Evolutionary conservation across 768 basidiomycete genomes (phyloP), one percentile per base, ranked within the genome.

Genomic region (Auricularia heimuer): DNA sequence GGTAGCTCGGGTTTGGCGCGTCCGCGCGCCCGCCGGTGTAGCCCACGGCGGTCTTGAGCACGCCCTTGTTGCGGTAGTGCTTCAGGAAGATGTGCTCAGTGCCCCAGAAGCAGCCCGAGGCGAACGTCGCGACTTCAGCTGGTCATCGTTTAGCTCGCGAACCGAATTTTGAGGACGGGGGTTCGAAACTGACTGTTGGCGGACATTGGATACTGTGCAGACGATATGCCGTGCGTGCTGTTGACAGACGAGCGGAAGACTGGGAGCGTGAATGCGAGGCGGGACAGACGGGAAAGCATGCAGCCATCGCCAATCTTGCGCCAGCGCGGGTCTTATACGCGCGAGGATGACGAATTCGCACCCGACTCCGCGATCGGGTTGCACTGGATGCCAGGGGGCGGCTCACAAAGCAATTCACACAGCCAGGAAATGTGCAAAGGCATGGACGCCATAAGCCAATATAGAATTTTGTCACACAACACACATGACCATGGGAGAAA

Each of bases 61-160:
- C 87, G 11, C 90, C 89, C 75, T 88, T 90, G 73, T 88, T 75
- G 3, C 82, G 71, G 76, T 84, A 91, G 68, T 90, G 81, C 75
- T 90, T 89, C 63, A 90, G 71, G 73, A 91, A 92, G 72, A 92
- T 90, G 70, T 92, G 90, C 69, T 93, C 88, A 21, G 88, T 86
- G 18, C 90, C 91, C 91, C 90, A 92, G 75, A 92, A 92, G 71
- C 90, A 92, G 24, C 90, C 89, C 8, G 81, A 77, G 4, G 84
- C 79, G 56, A 69, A 67, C 16, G 66, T 67, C 7, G 68, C 68
- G 47, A 62, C 34, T 44, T 69, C 68, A 14, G 8, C 62, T 60
- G 54, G 29, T 29, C 54, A 33, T 51, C 47, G 47, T 18, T 18
- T 6, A 51, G 47, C 18, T 18, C 11, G 47, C 47, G 47, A 10